These are phyloP conservation scores for Desmodesmus armatus DNA, from an alignment of 139 green algal genomes.

Conservation along the genomic window DNA sequence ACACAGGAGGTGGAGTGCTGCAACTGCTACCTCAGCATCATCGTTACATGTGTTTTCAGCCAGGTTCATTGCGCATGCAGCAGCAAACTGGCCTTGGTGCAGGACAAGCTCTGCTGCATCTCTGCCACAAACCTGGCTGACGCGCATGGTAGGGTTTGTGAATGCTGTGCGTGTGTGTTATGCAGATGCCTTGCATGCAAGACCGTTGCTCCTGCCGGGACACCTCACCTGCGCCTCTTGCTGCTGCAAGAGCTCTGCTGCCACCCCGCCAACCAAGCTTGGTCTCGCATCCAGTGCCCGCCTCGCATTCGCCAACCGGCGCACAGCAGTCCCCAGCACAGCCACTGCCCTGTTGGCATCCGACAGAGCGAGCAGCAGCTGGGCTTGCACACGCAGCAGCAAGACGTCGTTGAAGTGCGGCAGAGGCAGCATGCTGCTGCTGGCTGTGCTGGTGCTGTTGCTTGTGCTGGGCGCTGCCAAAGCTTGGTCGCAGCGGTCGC, in stretches of 20 bases:
- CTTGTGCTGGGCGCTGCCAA: neutral
- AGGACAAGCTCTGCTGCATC: no score
- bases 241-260: neutral
- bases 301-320: neutral
- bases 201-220: neutral
- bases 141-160: no score
- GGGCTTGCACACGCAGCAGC: slow-evolving; percentile 28
- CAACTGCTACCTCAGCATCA: no score
- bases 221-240: slow-evolving; percentile 36
- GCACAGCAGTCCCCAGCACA: slow-evolving; percentile 28
- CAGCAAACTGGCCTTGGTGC: no score
- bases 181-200: no score
- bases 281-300: neutral
- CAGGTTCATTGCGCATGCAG: no score
- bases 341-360: slow-evolving; percentile 23
- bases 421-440: no score
- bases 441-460: no score
- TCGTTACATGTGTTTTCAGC: no score
- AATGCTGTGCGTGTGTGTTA: neutral
- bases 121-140: no score
- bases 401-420: slow-evolving; percentile 6
- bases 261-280: neutral
- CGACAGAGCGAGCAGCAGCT: slow-evolving; percentile 34
- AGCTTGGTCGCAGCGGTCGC: slow-evolving; percentile 3
- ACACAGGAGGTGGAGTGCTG: no score